Base-by-base conservation (phyloP, 768 basidiomycete genomes). In the Stropharia rugosoannulata region DNA sequence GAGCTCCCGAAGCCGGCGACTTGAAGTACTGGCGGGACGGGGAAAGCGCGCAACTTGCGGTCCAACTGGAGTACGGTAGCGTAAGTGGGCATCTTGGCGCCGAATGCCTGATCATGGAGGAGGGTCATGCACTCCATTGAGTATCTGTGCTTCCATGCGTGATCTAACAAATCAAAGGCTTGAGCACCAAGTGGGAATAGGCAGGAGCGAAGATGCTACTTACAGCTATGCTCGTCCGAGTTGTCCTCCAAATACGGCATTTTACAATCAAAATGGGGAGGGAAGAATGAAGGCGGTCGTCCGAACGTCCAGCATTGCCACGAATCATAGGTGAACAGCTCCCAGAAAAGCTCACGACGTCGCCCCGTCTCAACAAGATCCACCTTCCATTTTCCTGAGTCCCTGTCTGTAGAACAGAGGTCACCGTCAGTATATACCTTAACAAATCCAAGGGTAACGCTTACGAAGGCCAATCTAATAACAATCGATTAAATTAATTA, bases 71-170 rank as follows among this genome's bases (percentile, higher is more conserved):
- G 72, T 15, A 88, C 78, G 0, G 83, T 85, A 10, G 83, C 78
- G 56, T 88, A 87, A 10, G 83, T 83, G 16, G 86, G 86, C 51
- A 81, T 81, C 68, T 82, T 85, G 22, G 86, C 86, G 9, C 84
- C 85, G 58, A 85, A 88, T 0, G 86, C 86, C 66, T 88, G 85
- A 60, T 88, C 86, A 58, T 86, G 84, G 51, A 88, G 76, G 5
- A 83, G 70, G 37, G 81, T 81, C 83, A 88, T 84, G 63, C 86
- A 87, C 64, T 87, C 84, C 1, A 84, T 82, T 16, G 79, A 73
- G 57, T 86, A 87, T 27, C 82, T 78, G 61, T 88, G 85, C 68
- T 88, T 88, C 86, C 86, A 88, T 18, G 80, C 75, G 57, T 85
- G 78, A 67, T 80, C 86, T 87, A 54, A 19, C 52, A 50, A 38